Conservation (phyloP, 139 green algal genomes). For the Chlamydomonas asymmetrica region DNA sequence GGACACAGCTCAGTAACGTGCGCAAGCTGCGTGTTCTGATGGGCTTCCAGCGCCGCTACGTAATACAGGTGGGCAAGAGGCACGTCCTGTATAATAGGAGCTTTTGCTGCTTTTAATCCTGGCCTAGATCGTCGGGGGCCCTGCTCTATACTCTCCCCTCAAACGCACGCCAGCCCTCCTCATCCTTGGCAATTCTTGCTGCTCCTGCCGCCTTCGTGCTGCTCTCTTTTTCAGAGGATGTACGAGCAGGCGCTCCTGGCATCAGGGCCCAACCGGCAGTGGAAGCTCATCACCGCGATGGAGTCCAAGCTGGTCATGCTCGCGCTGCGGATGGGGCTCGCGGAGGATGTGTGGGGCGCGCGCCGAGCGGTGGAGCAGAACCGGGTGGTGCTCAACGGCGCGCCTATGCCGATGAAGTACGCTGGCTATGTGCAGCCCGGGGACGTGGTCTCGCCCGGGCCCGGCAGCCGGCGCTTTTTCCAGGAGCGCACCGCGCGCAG, state of each 20-base stretch:
- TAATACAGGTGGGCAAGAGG: too few species aligned
- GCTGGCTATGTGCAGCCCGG: slow-evolving; percentile 21
- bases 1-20: too few species aligned
- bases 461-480: slow-evolving; percentile 1
- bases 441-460: slow-evolving; percentile 28
- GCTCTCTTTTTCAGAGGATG: too few species aligned
- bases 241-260: slow-evolving; percentile 28
- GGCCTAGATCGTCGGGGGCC: too few species aligned
- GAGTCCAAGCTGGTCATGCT: slow-evolving; percentile 30
- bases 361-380: neutral
- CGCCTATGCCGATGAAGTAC: slow-evolving; percentile 7
- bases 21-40: slow-evolving; percentile 47
- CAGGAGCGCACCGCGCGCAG: slow-evolving; percentile 5
- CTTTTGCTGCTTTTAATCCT: too few species aligned
- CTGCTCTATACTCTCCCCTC: too few species aligned
- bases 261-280: slow-evolving; percentile 33
- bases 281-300: slow-evolving; percentile 50
- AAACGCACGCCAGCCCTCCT: too few species aligned
- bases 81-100: too few species aligned
- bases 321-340: slow-evolving; percentile 31
- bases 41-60: slow-evolving; percentile 29
- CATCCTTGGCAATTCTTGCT: too few species aligned
- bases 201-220: too few species aligned
- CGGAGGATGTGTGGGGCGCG: slow-evolving; percentile 25
- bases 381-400: slow-evolving; percentile 32